Base-by-base conservation (phyloP, 176 grass and related monocot genomes). In the sorghum (Sorghum bicolor) region DNA sequence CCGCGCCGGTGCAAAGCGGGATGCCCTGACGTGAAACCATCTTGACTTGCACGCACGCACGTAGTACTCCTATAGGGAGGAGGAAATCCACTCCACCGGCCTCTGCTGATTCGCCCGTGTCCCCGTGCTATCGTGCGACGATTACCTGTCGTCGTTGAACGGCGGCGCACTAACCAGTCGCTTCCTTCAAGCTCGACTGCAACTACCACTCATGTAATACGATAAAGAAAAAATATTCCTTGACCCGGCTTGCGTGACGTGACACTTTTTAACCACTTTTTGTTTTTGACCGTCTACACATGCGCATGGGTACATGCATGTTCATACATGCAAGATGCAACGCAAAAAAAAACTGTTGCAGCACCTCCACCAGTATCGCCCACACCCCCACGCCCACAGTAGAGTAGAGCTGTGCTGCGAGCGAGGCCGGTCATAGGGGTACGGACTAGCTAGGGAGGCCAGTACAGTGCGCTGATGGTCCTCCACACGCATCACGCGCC, bases 261-360 rank as follows among this genome's bases (percentile, higher is more conserved):
- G 32, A 67, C 77, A 22, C 38, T 29, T n/a, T 43, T 11, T 30
- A 43, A 31, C 48, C 70, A n/a, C n/a, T n/a, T n/a, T n/a, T n/a
- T 48, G 20, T 1, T 71, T 83, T 83, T 64, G 81, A 74, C 81
- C 55, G 5, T 47, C 40, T 30, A 57, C 55, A 63, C 36, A 15
- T 5, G 12, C 24, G n/a, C n/a, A 34, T 12, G 57, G 24, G 6
- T 52, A 20, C 17, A 20, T 33, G 39, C 45, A 48, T 36, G 63
- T 80, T 67, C 17, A 64, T 39, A 40, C 13, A 8, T 14, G 24
- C 38, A 26, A 28, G 4, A 5, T 20, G 48, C 19, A 8, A 10
- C 12, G 36, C 2, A 3, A 17, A 0, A 4, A 10, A 0, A 37
- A 76, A 37, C 73, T 58, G 40, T 8, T 33, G 72, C 29, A 48